Conservation (phyloP, 495 filamentous ascomycete species). For the Daldinia concentrica region DNA sequence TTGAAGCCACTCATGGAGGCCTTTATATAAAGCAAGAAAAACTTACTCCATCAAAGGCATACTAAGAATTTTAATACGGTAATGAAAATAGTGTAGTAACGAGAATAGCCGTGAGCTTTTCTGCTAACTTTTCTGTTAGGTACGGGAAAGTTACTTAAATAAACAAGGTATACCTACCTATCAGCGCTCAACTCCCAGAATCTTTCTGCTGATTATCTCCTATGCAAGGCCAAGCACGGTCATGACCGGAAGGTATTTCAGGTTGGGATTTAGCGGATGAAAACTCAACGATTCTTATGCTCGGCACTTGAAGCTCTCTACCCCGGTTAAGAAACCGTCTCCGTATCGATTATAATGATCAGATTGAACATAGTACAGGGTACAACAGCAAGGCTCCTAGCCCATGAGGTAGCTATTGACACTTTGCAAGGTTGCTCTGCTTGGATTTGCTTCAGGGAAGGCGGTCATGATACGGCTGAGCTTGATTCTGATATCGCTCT, state of each 20-base stretch:
- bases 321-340: too few species aligned
- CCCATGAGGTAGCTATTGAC: conserved; percentile 89
- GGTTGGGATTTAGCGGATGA: too few species aligned
- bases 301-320: too few species aligned
- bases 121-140: not conserved
- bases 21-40: not conserved
- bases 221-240: too few species aligned
- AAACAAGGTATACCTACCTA: not conserved
- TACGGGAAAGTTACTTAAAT: not conserved
- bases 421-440: conserved; percentile 80
- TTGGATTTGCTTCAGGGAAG: conserved; percentile 79
- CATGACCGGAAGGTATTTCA: too few species aligned
- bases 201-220: too few species aligned
- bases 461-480: conserved; percentile 81
- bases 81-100: not conserved
- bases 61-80: not conserved
- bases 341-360: too few species aligned
- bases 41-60: not conserved
- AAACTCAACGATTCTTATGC: too few species aligned
- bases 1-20: not conserved
- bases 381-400: conserved; percentile 8
- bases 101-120: not conserved
- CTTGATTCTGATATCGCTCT: conserved; percentile 77
- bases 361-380: too few species aligned
- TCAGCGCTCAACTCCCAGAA: too few species aligned